Percentiles rank a stretch among this genome's conserved stretches.
phyloP scores from a whole-genome alignment of 306 rosid species.

The Ormosia emarginata region DNA sequence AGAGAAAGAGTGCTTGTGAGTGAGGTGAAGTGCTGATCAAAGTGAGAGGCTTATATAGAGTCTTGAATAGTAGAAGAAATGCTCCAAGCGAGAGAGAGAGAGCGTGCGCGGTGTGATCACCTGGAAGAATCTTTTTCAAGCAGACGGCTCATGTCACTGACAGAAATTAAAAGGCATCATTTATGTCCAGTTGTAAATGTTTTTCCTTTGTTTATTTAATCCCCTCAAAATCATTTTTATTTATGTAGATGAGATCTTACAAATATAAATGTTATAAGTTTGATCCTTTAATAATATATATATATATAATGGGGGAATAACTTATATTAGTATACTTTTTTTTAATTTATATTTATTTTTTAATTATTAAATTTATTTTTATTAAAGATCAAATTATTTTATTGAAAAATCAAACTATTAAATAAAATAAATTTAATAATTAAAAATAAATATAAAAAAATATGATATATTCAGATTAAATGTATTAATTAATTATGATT shows the following conservation, averaged over 20 bases:
- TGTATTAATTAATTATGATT: too few relatives aligned
- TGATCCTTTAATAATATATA: too few relatives aligned
- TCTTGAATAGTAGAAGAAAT: constrained; percentile 9
- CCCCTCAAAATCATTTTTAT: too few relatives aligned
- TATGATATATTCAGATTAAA: too few relatives aligned
- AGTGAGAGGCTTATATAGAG: constrained; percentile 64
- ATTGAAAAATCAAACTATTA: too few relatives aligned
- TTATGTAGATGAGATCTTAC: background rate
- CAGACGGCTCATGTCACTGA: constrained; percentile 51
- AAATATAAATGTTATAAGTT: background rate
- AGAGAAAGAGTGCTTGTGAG: constrained; percentile 18
- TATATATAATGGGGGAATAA: too few relatives aligned
- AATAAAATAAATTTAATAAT: too few relatives aligned
- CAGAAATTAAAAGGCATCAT: constrained; percentile 46
- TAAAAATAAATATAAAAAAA: too few relatives aligned
- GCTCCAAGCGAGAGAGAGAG: background rate
- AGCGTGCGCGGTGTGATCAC: constrained; percentile 15
- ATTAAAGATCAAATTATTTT: too few relatives aligned
- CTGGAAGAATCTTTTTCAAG: constrained; percentile 58
- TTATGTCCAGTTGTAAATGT: constrained; percentile 56
- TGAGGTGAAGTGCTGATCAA: constrained; percentile 37
- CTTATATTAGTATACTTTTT: too few relatives aligned
- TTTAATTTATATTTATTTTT: too few relatives aligned
- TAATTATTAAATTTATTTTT: too few relatives aligned
- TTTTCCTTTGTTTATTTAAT: constrained; percentile 8